A percentile compares a stretch with the other conserved stretches of the same genome.
Conservation (phyloP, 139 green algal genomes). For the Axilococcus clingmanii region DNA sequence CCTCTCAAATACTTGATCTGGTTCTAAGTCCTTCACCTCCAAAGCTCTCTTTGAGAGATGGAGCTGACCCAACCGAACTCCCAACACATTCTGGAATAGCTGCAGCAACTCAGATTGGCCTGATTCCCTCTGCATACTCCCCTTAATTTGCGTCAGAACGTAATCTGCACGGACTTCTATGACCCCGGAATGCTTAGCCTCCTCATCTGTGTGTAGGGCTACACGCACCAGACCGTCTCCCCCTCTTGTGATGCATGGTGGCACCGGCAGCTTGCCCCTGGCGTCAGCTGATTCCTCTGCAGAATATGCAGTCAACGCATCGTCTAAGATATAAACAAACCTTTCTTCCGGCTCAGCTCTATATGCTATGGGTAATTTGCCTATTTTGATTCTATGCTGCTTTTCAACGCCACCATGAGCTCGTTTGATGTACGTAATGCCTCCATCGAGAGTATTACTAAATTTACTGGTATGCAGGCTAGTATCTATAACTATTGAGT, state of each 20-base stretch:
- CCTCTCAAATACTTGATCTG: constrained; percentile 21
- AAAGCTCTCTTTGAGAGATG: constrained; percentile 35
- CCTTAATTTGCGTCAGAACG: constrained; percentile 56
- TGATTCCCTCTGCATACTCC: constrained; percentile 8
- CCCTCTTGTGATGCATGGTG: constrained; percentile 59
- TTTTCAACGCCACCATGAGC: constrained; percentile 47
- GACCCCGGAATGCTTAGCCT: constrained; percentile 6
- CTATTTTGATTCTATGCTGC: constrained; percentile 60
- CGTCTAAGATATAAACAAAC: constrained; percentile 67
- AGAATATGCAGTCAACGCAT: constrained; percentile 53
- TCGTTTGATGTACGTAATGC: constrained; percentile 54
- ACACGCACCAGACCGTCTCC: constrained; percentile 12
- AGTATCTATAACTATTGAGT: constrained; percentile 57
- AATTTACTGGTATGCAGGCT: constrained; percentile 48
- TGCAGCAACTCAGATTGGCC: constrained; percentile 44
- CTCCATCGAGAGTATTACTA: constrained; percentile 47
- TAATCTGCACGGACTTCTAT: constrained; percentile 57
- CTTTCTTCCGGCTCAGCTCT: constrained; percentile 41
- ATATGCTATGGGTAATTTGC: constrained; percentile 68
- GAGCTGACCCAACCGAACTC: constrained; percentile 34
- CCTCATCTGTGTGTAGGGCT: constrained; percentile 61
- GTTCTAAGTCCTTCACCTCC: constrained; percentile 17
- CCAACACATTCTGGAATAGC: constrained; percentile 33
- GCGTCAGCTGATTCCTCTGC: constrained; percentile 9
- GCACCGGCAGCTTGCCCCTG: constrained; percentile 45